phyloP scores from a whole-genome alignment of 2,329 filamentous ascomycete genomes.

The Didymella pinodella region DNA sequence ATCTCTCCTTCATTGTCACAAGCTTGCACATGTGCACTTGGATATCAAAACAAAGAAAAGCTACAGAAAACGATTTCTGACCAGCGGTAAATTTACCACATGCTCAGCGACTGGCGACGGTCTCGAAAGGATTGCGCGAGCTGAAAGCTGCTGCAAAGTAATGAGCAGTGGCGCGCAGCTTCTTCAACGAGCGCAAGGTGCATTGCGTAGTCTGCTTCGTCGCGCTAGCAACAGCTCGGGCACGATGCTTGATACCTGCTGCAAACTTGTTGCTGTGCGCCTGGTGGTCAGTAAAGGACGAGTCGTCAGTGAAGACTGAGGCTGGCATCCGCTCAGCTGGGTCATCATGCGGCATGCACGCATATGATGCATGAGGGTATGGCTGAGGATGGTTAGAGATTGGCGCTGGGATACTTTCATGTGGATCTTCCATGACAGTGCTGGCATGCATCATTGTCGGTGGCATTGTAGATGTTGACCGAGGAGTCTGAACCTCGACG shows the following conservation, averaged over 20 bases:
- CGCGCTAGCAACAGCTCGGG: background rate
- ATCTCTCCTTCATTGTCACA: too few species aligned
- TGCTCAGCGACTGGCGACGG: background rate
- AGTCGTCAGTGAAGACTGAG: background rate
- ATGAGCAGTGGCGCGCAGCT: background rate
- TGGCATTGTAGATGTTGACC: background rate
- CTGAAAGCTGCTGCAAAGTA: background rate
- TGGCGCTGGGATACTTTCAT: background rate
- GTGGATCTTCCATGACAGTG: background rate
- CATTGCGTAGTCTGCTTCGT: background rate
- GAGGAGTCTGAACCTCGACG: background rate
- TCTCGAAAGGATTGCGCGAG: slow-evolving; percentile 1
- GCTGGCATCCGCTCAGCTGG: background rate
- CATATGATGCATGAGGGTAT: background rate
- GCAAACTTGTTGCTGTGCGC: background rate
- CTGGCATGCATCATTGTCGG: background rate
- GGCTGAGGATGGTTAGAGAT: background rate
- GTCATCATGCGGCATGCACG: background rate
- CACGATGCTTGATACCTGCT: background rate
- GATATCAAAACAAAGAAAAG: background rate
- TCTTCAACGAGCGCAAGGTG: background rate
- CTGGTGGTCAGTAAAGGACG: background rate
- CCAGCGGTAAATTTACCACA: background rate
- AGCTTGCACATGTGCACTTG: background rate
- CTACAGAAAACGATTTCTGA: background rate